Evolutionary conservation across 78 protist species (phyloP), one percentile per base, ranked within the genome.

Genomic region (Diacronema lutheri): DNA sequence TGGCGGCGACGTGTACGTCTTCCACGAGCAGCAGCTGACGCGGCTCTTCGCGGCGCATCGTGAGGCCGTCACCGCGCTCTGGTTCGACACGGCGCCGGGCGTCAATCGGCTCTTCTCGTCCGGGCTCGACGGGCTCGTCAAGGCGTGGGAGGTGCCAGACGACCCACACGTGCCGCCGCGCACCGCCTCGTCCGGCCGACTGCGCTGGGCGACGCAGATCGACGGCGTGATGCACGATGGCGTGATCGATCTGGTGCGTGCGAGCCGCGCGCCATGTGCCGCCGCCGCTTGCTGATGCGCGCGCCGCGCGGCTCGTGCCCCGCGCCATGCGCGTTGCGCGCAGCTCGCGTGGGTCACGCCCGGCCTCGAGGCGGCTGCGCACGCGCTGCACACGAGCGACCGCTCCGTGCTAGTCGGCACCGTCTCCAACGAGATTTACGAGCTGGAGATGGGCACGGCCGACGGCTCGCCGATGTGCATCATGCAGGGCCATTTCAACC

Each of bases 61-160:
- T 11, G 40, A 5, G 38, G 72, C 33, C 38, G 76, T 68, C 29
- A 68, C 76, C 11, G 76, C 76, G 12, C 26, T 68, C 7, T 68
- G 76, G 50, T 68, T 14, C 76, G 21, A 31, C 13, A 20, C 41
- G 31, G 26, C 23, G 40, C 4, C 21, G 50, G 31, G 14, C 33
- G 19, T 20, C n/a, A n/a, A n/a, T n/a, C n/a, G n/a, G 35, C 46
- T 85, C 41, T 41, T 73, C 50, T 50, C 83, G 9, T 65, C 68
- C 33, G 88, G 88, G 40, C 23, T 57, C 46, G 88, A 85, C 77
- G 88, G 88, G 26, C 9, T 0, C 40, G 23, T 85, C 33, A 12
- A 31, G n/a, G 57, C 4, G 6, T 85, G 88, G 88, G 35, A 25
- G 37, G n/a, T n/a, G n/a, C n/a, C n/a, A n/a, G n/a, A n/a, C n/a